Evolutionary conservation across 2,329 filamentous ascomycete species (phyloP).

Genomic region (Trichoderma koningiopsis): DNA sequence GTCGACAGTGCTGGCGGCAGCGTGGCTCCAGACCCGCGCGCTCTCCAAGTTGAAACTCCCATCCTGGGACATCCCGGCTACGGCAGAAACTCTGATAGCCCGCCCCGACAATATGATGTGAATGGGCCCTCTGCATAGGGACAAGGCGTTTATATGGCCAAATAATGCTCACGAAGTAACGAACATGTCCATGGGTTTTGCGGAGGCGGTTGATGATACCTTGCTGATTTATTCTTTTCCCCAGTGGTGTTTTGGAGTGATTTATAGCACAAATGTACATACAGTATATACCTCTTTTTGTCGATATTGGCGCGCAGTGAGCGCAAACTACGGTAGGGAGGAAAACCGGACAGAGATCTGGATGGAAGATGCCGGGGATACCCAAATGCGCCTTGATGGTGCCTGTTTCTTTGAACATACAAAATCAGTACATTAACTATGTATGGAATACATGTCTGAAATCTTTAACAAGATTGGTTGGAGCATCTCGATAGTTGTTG

Average conservation of each 20-base stretch:
- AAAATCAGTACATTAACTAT: not conserved
- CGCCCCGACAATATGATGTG: slow-evolving; percentile 30
- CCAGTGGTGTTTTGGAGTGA: slow-evolving; percentile 21
- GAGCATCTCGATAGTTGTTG: not conserved
- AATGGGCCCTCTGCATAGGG: slow-evolving; percentile 10
- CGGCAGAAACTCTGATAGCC: slow-evolving; percentile 41
- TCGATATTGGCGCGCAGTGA: slow-evolving; percentile 1
- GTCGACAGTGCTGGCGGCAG: slow-evolving; percentile 37
- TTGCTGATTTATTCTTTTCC: not conserved
- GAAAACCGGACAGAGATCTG: not conserved
- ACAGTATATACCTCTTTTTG: slow-evolving; percentile 15
- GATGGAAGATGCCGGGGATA: not conserved
- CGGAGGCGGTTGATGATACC: not conserved
- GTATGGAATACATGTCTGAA: not conserved
- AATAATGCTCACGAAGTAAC: slow-evolving; percentile 7
- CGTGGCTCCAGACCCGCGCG: slow-evolving; percentile 23
- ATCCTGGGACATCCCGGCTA: slow-evolving; percentile 51
- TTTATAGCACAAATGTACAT: not conserved
- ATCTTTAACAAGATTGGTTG: not conserved
- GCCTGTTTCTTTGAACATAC: not conserved
- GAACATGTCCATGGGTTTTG: not conserved
- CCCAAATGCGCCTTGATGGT: slow-evolving; percentile 18
- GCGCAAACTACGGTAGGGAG: not conserved
- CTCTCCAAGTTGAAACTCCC: slow-evolving; percentile 41
- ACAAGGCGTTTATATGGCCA: not conserved